phyloP scores from a whole-genome alignment of 1,284 basidiomycete species.

The Heterobasidion parviporum region DNA sequence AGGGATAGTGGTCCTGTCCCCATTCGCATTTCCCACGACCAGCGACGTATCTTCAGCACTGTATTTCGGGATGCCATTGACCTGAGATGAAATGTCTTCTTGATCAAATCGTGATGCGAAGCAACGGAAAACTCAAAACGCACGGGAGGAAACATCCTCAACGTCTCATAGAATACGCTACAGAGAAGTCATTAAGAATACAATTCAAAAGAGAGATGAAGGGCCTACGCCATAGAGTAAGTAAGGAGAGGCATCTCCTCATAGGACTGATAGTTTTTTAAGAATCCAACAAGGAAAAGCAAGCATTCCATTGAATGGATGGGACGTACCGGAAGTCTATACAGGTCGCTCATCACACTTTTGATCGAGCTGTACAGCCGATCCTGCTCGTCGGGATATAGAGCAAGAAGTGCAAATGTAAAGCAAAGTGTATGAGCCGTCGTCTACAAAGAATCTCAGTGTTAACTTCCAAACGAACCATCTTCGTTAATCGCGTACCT shows the following conservation, averaged over 20 bases:
- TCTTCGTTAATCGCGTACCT: slow-evolving; percentile 25
- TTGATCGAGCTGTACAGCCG: slow-evolving; percentile 46
- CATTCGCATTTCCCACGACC: slow-evolving; percentile 22
- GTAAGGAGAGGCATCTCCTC: slow-evolving; percentile 42
- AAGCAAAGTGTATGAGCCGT: slow-evolving; percentile 50
- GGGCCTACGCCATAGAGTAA: slow-evolving; percentile 33
- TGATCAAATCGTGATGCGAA: too few species aligned
- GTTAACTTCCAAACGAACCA: slow-evolving; percentile 1
- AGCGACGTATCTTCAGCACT: slow-evolving; percentile 38
- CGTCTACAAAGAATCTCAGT: slow-evolving; percentile 30
- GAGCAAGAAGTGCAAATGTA: slow-evolving; percentile 40
- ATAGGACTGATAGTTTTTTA: slow-evolving; percentile 29
- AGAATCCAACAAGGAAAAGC: neutral
- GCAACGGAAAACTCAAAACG: slow-evolving; percentile 10
- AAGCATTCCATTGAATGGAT: neutral
- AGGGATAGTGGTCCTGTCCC: slow-evolving; percentile 29
- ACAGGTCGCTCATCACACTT: slow-evolving; percentile 28
- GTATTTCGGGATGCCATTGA: slow-evolving; percentile 37
- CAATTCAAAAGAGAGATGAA: neutral
- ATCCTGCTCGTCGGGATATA: slow-evolving; percentile 57
- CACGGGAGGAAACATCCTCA: slow-evolving; percentile 49
- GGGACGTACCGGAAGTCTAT: slow-evolving; percentile 30
- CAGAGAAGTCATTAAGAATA: slow-evolving; percentile 7
- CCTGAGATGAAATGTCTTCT: slow-evolving; percentile 20
- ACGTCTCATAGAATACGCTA: slow-evolving; percentile 48